phyloP scores from a whole-genome alignment of 805 yeast genomes.

The Clavispora fructus region DNA sequence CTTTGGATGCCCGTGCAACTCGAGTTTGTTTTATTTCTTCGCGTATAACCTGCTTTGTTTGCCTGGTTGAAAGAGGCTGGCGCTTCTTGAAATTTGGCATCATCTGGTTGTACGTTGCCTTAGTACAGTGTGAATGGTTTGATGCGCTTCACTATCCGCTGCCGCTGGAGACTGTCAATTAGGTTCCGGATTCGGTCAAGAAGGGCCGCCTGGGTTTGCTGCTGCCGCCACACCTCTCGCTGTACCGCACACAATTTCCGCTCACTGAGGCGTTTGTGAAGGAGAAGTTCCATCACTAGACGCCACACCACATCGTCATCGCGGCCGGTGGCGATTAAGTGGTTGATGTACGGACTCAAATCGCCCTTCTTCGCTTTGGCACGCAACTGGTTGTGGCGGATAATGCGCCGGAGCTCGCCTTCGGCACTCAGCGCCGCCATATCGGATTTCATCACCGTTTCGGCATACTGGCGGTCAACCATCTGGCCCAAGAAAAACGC shows the following conservation, averaged over 20 bases:
- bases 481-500: neutral
- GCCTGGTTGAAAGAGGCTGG: slow-evolving; percentile 1
- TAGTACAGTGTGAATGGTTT: neutral
- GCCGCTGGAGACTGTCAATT: neutral
- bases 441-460: neutral
- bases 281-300: neutral
- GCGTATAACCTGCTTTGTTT: neutral
- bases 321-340: neutral
- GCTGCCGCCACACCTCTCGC: neutral
- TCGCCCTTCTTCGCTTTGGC: neutral
- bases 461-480: neutral
- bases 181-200: neutral
- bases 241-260: neutral
- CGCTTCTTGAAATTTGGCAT: neutral
- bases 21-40: neutral
- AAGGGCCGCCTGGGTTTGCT: neutral
- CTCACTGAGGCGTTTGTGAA: neutral
- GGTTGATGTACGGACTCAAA: neutral
- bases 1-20: neutral
- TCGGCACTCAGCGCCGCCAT: neutral
- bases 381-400: neutral
- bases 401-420: neutral
- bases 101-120: neutral
- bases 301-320: neutral
- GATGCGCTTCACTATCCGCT: neutral